phyloP scores from a whole-genome alignment of 352 stramenopile species.

The Pythium rhizo-oryzae region DNA sequence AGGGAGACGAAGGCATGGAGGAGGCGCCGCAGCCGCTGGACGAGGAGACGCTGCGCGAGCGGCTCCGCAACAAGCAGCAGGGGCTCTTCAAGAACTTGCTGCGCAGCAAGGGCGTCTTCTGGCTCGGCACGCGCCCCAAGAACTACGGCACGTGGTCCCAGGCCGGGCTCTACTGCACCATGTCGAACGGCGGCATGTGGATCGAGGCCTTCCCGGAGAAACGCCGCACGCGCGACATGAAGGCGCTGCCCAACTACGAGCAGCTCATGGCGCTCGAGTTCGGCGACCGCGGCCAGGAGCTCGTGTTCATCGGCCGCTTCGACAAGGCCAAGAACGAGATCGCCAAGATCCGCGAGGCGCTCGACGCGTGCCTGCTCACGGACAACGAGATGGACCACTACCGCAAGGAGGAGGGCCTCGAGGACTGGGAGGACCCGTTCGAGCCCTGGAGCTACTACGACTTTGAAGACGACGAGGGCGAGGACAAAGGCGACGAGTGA shows the following conservation, averaged over 20 bases:
- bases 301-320: constrained; percentile 92
- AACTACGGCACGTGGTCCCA: constrained; percentile 71
- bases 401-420: constrained; percentile 25
- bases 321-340: constrained; percentile 65
- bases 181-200: constrained; percentile 69
- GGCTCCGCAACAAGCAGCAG: constrained; percentile 48
- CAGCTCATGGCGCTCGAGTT: constrained; percentile 54
- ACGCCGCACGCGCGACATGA: constrained; percentile 57
- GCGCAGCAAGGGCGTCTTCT: constrained; percentile 64
- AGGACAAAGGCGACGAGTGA: background rate
- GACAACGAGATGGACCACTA: constrained; percentile 78
- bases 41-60: constrained; percentile 43
- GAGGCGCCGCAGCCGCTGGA: constrained; percentile 44
- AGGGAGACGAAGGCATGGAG: constrained; percentile 36
- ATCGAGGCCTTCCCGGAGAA: constrained; percentile 49
- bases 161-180: constrained; percentile 58
- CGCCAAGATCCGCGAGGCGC: constrained; percentile 43
- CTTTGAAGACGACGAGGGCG: constrained; percentile 52
- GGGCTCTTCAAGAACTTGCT: constrained; percentile 67
- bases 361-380: constrained; percentile 79
- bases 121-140: constrained; percentile 50
- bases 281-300: constrained; percentile 86
- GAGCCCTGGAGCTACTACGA: constrained; percentile 66
- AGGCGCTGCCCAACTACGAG: constrained; percentile 52
- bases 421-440: constrained; percentile 67